These are phyloP conservation scores for Neonectria sp. DNA, from an alignment of 2,329 filamentous ascomycete genomes.

Conservation along the genomic window DNA sequence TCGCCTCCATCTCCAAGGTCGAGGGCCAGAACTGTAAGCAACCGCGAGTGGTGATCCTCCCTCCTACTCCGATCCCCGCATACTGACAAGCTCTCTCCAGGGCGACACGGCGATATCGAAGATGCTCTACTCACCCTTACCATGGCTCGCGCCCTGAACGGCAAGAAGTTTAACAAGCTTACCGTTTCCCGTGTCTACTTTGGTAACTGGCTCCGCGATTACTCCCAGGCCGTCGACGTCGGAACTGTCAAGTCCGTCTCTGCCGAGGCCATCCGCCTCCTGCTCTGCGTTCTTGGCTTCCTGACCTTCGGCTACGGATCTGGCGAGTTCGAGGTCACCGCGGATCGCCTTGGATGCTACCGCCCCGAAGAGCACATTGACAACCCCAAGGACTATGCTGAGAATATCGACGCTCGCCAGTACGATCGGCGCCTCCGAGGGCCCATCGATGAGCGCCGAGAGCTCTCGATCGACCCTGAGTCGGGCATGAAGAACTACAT, in stretches of 20 bases:
- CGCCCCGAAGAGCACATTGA: slow-evolving; percentile 82
- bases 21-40: slow-evolving; percentile 85
- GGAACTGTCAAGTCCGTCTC: slow-evolving; percentile 93
- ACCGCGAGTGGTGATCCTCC: background rate
- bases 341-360: slow-evolving; percentile 87
- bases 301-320: slow-evolving; percentile 90
- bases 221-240: slow-evolving; percentile 94
- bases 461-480: slow-evolving; percentile 83
- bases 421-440: slow-evolving; percentile 88
- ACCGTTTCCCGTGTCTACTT: slow-evolving; percentile 94
- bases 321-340: slow-evolving; percentile 87
- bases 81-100: slow-evolving; percentile 53
- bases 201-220: slow-evolving; percentile 95
- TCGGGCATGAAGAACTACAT: slow-evolving; percentile 95
- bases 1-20: slow-evolving; percentile 83
- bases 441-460: slow-evolving; percentile 82
- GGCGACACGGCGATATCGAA: slow-evolving; percentile 94
- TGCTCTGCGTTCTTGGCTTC: slow-evolving; percentile 92
- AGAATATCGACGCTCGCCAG: slow-evolving; percentile 86
- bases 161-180: slow-evolving; percentile 90
- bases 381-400: slow-evolving; percentile 90
- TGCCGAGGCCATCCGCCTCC: slow-evolving; percentile 89
- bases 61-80: background rate
- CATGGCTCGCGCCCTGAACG: slow-evolving; percentile 66
- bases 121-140: slow-evolving; percentile 85